Evolutionary conservation across 768 basidiomycete species (phyloP), one percentile per base, ranked within the genome.

Genomic region (Amanita inopinata): DNA sequence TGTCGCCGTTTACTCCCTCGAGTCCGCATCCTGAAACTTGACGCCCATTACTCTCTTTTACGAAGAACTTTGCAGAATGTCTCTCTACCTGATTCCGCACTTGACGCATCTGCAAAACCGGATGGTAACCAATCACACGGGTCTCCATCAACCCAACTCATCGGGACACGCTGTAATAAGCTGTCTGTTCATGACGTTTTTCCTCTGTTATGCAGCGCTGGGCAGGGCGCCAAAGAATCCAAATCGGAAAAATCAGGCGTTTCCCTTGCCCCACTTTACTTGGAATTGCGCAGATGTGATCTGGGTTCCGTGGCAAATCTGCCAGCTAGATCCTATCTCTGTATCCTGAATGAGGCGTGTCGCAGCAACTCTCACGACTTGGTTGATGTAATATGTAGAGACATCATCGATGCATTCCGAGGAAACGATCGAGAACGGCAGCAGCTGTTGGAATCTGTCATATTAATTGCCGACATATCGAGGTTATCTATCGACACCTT

Each of bases 1-100:
- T 78, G 80, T 71, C 79, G 76, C 63, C 71, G 63, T 64, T 61
- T 70, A 61, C 59, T 72, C 54, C 62, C 65, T 51, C 66, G 66
- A 71, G 64, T 65, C 61, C 63, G 66, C 60, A 56, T 63, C 52
- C 56, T 54, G 43, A 62, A 58, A 51, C 45, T 56, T 48, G 36
- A 38, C 46, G 27, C 23, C 30, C 50, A 44, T 44, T 47, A 42
- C 38, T 42, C 51, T 36, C 40, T 42, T 28, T 47, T 38, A 19
- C 49, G 42, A 38, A 41, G 24, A 51, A 52, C 53, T 53, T 46
- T 51, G 46, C 33, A 55, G 41, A 20, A 55, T 55, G 33, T 40
- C 48, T 34, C 51, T 49, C 45, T 47, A 50, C 37, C 56, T 56
- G 45, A 35, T 28, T 14, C 35, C 25, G 12, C 25, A 8, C 12